phyloP scores from a whole-genome alignment of 768 basidiomycete species.

The Collybia sordida region DNA sequence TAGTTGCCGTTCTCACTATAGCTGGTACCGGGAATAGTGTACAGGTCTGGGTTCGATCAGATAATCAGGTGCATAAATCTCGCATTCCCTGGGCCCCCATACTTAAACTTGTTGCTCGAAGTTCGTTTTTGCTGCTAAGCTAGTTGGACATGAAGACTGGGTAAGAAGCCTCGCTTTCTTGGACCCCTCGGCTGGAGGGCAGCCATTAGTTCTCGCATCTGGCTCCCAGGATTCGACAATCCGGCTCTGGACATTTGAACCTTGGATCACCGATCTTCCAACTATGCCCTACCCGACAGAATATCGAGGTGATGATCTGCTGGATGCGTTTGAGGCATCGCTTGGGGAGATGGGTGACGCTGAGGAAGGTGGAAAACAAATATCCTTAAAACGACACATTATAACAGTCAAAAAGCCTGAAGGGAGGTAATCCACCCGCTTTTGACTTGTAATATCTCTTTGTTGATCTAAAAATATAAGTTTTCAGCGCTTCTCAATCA shows the following conservation, averaged over 20 bases:
- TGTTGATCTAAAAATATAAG: constrained; percentile 16
- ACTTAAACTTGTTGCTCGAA: constrained; percentile 18
- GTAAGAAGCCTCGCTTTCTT: constrained; percentile 78
- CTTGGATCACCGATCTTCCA: constrained; percentile 33
- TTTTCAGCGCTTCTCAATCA: constrained; percentile 65
- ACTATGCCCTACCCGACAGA: constrained; percentile 15
- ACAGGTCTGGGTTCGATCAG: constrained; percentile 73
- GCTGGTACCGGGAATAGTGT: constrained; percentile 81
- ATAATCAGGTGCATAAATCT: constrained; percentile 43
- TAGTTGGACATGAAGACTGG: constrained; percentile 96
- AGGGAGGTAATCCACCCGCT: constrained; percentile 31
- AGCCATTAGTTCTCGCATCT: constrained; percentile 78
- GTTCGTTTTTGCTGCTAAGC: constrained; percentile 60
- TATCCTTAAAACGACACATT: constrained; percentile 86
- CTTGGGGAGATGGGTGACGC: constrained; percentile 67
- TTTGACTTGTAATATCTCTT: background rate
- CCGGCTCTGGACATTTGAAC: constrained; percentile 86
- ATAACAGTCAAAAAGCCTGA: constrained; percentile 57
- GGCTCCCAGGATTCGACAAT: constrained; percentile 96
- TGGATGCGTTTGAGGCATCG: constrained; percentile 87
- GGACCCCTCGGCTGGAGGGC: constrained; percentile 24
- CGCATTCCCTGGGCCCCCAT: background rate
- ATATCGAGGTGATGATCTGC: constrained; percentile 64
- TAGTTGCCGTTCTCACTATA: constrained; percentile 74
- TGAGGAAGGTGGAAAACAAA: constrained; percentile 81